A percentile compares a stretch with the other conserved stretches of the same genome.
phyloP scores from a whole-genome alignment of 257 asterid species.

The Capsicum pubescens region DNA sequence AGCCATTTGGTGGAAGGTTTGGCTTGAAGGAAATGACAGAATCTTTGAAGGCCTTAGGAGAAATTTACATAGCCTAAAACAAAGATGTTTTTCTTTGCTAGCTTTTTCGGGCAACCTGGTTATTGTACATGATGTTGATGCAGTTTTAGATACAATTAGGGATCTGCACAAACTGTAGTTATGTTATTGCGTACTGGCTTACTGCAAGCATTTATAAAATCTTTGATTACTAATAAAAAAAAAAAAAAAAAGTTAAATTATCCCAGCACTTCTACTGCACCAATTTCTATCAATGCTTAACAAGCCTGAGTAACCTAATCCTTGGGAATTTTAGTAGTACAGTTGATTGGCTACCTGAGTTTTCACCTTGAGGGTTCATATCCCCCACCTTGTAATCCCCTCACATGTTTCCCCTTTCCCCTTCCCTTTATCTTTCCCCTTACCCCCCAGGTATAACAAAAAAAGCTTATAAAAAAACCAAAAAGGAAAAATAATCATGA shows the following conservation, averaged over 20 bases:
- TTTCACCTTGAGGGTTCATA: constrained; percentile 11
- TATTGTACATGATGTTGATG: no score
- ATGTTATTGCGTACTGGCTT: no score
- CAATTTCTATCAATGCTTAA: background rate
- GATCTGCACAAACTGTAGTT: no score
- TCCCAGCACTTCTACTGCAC: background rate
- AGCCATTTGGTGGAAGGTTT: no score
- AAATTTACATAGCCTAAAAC: no score
- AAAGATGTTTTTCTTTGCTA: no score
- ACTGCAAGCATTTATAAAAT: no score
- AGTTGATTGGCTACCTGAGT: background rate
- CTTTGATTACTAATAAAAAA: no score
- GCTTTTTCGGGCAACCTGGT: no score
- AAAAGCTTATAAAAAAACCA: background rate
- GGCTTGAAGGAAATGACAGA: no score
- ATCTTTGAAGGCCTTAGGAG: no score
- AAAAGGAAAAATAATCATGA: background rate
- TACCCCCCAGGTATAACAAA: background rate
- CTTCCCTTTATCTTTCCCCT: background rate
- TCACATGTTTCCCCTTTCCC: background rate
- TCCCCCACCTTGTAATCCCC: background rate
- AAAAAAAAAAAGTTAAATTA: background rate
- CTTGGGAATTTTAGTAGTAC: background rate
- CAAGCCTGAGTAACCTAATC: background rate
- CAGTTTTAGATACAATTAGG: no score